Evolutionary conservation across 2,329 filamentous ascomycete species (phyloP), one percentile per base, ranked within the genome.

Genomic region (Sporothrix pallida): DNA sequence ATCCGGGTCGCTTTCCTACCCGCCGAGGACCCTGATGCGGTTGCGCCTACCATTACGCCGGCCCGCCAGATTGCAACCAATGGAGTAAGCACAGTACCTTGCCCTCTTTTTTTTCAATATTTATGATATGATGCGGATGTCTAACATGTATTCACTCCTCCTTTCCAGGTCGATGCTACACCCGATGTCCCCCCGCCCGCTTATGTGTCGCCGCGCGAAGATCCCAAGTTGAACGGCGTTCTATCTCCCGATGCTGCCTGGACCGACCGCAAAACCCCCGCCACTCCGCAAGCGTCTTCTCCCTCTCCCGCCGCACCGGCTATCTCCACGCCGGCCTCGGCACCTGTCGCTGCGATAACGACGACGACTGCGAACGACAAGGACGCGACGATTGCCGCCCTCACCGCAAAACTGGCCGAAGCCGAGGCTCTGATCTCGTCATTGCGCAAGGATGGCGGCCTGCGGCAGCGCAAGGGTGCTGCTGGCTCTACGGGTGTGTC

Each of bases 1-100:
- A 99, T 99, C 78, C 91, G 95, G 65, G 96, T 99, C 76, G 88
- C 87, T 78, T 99, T 95, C 87, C 86, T 98, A 58, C 83, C 92
- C 67, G 86, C 91, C 10, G 88, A 89, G 69, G 87, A 76, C 26
- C 67, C 76, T 9, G 76, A 76, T 8, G 76, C 78, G 5, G 70
- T 75, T 54, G 81, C 80, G 0, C 80, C 80, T 23, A 70, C 77
- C 71, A 70, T 74, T 13, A 82, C 81, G 2, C 81, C 81, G 13
- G 70, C 77, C 69, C 79, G 79, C 52, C 74, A 76, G 10, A 72
- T 72, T 48, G 74, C 78, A 8, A 70, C 76, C 8, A 82, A 80
- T 70, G 81, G 79, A 74, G 80, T 81, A 74, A 68, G 79, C 48
- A 6, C 7, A 67, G 31, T 42, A 7, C 17, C 17, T 77, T 9